Percentiles rank a stretch among this genome's conserved stretches.
phyloP scores from a whole-genome alignment of 108 stramenopile genomes.

The Schizochytrium sp. region DNA sequence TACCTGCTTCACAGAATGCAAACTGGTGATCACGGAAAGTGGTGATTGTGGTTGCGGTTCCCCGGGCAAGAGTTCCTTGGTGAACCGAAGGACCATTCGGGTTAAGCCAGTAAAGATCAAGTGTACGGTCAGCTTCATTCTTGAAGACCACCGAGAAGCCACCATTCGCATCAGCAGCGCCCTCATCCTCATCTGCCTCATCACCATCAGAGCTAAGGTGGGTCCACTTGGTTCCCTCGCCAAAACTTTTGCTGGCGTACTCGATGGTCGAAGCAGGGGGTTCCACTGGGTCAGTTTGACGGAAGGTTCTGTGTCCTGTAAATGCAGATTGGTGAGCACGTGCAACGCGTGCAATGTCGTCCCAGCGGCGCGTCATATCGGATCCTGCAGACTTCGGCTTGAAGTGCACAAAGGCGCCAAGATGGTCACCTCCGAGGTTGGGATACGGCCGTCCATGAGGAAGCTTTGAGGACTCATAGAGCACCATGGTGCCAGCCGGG shows the following conservation, averaged over 20 bases:
- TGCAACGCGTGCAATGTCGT: constrained; percentile 7
- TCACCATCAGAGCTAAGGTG: not conserved
- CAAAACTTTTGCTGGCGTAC: constrained; percentile 17
- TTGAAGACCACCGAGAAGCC: constrained; percentile 29
- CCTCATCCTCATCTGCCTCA: not conserved
- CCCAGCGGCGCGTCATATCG: not conserved
- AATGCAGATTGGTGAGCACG: not conserved
- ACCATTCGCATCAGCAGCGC: not conserved
- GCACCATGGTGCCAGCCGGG: constrained; percentile 56
- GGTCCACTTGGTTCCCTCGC: constrained; percentile 6
- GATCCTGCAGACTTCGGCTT: constrained; percentile 9
- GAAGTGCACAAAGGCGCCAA: constrained; percentile 35
- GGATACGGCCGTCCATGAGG: constrained; percentile 39
- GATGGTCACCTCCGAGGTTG: constrained; percentile 31
- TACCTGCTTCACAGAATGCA: not conserved
- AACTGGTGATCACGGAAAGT: constrained; percentile 45
- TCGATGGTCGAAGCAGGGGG: constrained; percentile 24
- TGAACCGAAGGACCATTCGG: constrained; percentile 5
- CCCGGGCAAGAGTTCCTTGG: not conserved
- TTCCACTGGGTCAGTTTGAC: too few species aligned
- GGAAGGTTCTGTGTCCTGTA: not conserved
- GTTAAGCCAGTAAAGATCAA: constrained; percentile 16
- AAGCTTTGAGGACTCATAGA: constrained; percentile 29
- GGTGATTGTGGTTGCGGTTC: not conserved
- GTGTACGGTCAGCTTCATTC: not conserved